phyloP scores from a whole-genome alignment of 2,329 filamentous ascomycete genomes.

The Graphilbum fragrans region DNA sequence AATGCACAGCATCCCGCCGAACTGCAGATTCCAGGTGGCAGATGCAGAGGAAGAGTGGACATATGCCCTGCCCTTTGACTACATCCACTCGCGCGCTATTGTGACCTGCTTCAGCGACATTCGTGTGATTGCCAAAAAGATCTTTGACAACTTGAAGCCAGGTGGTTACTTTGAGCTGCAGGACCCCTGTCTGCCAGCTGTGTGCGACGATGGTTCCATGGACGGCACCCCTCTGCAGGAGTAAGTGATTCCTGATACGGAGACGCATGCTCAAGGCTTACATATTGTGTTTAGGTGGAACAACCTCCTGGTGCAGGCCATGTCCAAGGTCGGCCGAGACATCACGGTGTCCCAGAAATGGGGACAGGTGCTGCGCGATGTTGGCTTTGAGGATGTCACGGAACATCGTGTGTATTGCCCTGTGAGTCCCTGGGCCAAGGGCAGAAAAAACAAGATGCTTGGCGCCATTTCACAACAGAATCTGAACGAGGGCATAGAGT shows the following conservation, averaged over 20 bases:
- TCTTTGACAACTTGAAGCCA: constrained; percentile 10
- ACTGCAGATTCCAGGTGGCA: constrained; percentile 6
- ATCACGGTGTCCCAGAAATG: constrained; percentile 13
- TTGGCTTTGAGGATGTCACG: constrained; percentile 21
- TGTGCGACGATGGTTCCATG: constrained; percentile 8
- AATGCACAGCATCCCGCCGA: constrained; percentile 4
- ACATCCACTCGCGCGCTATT: constrained; percentile 12
- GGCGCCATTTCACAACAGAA: constrained; percentile 15
- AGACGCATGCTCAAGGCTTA: no score
- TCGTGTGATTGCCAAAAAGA: constrained; percentile 1
- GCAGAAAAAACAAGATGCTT: constrained; percentile 12
- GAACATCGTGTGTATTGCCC: constrained; percentile 19
- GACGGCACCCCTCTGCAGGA: constrained; percentile 15
- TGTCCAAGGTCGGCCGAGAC: constrained; percentile 14
- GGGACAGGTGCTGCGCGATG: constrained; percentile 15
- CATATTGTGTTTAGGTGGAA: no score
- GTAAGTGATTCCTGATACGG: no score
- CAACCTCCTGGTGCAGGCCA: constrained; percentile 1
- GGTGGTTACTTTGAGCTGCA: constrained; percentile 13
- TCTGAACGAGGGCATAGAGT: constrained; percentile 13
- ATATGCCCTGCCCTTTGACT: constrained; percentile 11
- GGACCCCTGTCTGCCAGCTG: constrained; percentile 10
- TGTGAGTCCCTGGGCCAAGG: constrained; percentile 19
- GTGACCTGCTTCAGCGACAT: constrained; percentile 11
- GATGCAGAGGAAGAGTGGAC: constrained; percentile 13